Conservation (phyloP, 2,329 filamentous ascomycete genomes). For the Corinectria fuckeliana region DNA sequence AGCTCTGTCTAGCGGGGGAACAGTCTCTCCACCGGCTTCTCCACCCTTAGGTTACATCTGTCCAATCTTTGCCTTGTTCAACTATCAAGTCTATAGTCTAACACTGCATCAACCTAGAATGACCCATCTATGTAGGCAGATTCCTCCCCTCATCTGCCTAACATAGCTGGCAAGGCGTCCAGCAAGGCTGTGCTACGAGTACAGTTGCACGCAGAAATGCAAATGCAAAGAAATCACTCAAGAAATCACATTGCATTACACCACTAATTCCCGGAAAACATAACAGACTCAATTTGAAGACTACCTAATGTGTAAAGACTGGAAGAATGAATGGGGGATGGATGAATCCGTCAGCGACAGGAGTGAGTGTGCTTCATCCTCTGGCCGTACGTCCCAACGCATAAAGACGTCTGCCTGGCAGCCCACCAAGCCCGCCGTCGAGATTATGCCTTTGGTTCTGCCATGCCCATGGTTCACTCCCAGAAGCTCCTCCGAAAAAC, state of each 20-base stretch:
- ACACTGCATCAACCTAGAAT: background rate
- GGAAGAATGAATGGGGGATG: conserved; percentile 21
- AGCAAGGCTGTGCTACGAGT: too few relatives aligned
- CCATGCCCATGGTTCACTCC: background rate
- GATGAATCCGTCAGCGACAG: conserved; percentile 3
- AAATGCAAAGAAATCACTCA: background rate
- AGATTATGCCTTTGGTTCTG: background rate
- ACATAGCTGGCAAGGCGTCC: background rate
- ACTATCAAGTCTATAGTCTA: background rate
- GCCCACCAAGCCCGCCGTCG: background rate
- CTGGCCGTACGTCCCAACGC: conserved; percentile 9
- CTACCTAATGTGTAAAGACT: conserved; percentile 33
- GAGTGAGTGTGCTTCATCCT: conserved; percentile 5
- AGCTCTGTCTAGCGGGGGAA: background rate
- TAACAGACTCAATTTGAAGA: conserved; percentile 35
- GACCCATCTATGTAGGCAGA: background rate
- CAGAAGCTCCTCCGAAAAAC: background rate
- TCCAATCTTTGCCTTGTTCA: background rate
- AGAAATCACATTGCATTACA: background rate
- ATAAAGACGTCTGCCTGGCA: conserved; percentile 1
- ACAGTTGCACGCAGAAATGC: too few relatives aligned
- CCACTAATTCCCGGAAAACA: conserved; percentile 10
- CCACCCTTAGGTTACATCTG: background rate
- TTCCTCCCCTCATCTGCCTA: background rate
- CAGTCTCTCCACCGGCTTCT: background rate